A percentile compares a stretch with the other conserved stretches of the same genome.
These are phyloP conservation scores for Candida khao-thaluensis DNA, from an alignment of 805 yeast genomes.

Conservation along the genomic window DNA sequence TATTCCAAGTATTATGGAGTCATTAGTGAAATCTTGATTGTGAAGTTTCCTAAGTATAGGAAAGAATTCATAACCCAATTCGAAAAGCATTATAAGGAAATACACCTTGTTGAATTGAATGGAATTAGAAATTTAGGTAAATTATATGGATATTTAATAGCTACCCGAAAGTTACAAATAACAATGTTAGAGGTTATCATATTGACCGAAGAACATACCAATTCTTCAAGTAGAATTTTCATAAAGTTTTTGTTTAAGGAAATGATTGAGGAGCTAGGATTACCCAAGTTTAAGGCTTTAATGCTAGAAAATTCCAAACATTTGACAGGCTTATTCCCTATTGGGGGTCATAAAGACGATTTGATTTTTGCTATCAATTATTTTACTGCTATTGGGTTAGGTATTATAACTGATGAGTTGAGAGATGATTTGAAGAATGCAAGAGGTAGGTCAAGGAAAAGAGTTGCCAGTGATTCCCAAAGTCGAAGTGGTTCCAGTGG, in stretches of 20 bases:
- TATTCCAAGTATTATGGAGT: constrained; percentile 84
- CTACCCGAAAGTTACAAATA: constrained; percentile 68
- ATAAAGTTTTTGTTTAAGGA: constrained; percentile 79
- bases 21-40: constrained; percentile 49
- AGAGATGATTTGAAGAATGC: constrained; percentile 46
- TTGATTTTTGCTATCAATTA: constrained; percentile 80
- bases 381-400: constrained; percentile 91
- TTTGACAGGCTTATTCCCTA: constrained; percentile 65
- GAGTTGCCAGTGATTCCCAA: constrained; percentile 18
- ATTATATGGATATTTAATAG: constrained; percentile 81
- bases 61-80: constrained; percentile 52
- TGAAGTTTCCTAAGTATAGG: constrained; percentile 50
- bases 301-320: constrained; percentile 52
- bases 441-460: constrained; percentile 11
- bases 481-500: constrained; percentile 15
- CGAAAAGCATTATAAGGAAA: constrained; percentile 49
- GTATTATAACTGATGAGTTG: constrained; percentile 80
- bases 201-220: constrained; percentile 70
- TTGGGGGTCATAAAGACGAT: constrained; percentile 44
- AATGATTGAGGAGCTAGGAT: constrained; percentile 74
- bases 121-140: constrained; percentile 77
- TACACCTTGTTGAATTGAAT: constrained; percentile 69
- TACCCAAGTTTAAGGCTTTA: constrained; percentile 46
- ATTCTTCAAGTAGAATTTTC: constrained; percentile 78
- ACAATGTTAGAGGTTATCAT: constrained; percentile 52